Conservation (phyloP, 768 basidiomycete genomes). For the Rhodotorula kratochvilovae region DNA sequence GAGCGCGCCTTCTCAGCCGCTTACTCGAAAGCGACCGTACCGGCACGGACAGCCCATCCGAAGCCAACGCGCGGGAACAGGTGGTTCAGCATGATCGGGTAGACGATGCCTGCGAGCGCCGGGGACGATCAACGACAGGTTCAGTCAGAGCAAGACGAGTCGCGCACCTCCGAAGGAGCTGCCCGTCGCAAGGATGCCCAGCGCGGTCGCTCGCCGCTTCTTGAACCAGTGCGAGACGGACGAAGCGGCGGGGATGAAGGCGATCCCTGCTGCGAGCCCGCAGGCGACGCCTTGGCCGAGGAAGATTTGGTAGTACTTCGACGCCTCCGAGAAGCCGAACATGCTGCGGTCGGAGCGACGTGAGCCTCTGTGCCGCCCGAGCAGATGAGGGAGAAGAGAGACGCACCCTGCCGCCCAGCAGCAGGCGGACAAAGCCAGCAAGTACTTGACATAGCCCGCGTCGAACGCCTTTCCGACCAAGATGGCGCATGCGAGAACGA, state of each 20-base stretch:
- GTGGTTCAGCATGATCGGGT: slow-evolving; percentile 52
- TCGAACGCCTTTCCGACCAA: slow-evolving; percentile 56
- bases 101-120: slow-evolving; percentile 49
- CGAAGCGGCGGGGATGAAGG: slow-evolving; percentile 60
- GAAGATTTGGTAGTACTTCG: slow-evolving; percentile 51
- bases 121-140: not conserved
- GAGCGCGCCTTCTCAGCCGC: not conserved
- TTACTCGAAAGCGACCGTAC: too few species aligned
- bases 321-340: slow-evolving; percentile 33
- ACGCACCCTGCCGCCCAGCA: slow-evolving; percentile 48
- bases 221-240: slow-evolving; percentile 65
- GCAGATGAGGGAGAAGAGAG: slow-evolving; percentile 32
- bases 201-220: slow-evolving; percentile 64
- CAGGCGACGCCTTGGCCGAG: slow-evolving; percentile 55
- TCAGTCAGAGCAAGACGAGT: slow-evolving; percentile 45
- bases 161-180: slow-evolving; percentile 57
- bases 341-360: slow-evolving; percentile 2
- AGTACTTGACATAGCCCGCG: slow-evolving; percentile 50
- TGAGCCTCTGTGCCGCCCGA: not conserved
- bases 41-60: slow-evolving; percentile 44
- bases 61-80: slow-evolving; percentile 43
- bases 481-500: slow-evolving; percentile 53
- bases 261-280: slow-evolving; percentile 51
- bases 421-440: slow-evolving; percentile 46
- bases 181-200: slow-evolving; percentile 67